Conservation (phyloP, 345 rosid species). For the Brassica rapa region DNA sequence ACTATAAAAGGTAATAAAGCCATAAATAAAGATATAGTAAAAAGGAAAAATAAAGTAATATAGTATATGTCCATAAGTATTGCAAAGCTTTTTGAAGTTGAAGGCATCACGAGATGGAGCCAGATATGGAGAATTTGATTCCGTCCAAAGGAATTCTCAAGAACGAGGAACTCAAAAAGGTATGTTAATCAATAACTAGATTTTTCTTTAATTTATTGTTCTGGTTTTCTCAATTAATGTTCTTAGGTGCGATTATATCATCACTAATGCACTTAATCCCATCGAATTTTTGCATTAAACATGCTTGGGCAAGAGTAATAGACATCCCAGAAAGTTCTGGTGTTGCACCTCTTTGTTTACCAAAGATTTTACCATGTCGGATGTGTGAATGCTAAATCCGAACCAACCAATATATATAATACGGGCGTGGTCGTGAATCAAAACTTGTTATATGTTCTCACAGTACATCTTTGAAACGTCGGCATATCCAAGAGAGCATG, state of each 20-base stretch:
- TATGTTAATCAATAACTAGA: neutral
- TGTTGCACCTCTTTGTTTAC: neutral
- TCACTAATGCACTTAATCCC: neutral
- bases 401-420: neutral
- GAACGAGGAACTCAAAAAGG: conserved; percentile 36
- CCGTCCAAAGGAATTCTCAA: conserved; percentile 41
- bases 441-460: conserved; percentile 3
- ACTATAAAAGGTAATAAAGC: neutral
- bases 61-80: neutral
- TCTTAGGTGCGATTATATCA: neutral
- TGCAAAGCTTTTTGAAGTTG: conserved; percentile 21
- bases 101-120: neutral
- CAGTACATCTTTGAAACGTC: conserved; percentile 38
- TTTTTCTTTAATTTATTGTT: neutral
- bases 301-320: neutral
- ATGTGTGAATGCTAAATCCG: neutral
- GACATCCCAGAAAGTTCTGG: neutral
- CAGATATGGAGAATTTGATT: conserved; percentile 20
- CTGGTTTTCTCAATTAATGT: neutral
- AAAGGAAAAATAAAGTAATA: neutral
- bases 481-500: conserved; percentile 52
- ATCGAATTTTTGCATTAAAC: neutral
- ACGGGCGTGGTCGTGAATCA: neutral
- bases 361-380: neutral
- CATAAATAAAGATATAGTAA: neutral